Evolutionary conservation across 768 basidiomycete species (phyloP).

Genomic region (Termitomyces sp.): DNA sequence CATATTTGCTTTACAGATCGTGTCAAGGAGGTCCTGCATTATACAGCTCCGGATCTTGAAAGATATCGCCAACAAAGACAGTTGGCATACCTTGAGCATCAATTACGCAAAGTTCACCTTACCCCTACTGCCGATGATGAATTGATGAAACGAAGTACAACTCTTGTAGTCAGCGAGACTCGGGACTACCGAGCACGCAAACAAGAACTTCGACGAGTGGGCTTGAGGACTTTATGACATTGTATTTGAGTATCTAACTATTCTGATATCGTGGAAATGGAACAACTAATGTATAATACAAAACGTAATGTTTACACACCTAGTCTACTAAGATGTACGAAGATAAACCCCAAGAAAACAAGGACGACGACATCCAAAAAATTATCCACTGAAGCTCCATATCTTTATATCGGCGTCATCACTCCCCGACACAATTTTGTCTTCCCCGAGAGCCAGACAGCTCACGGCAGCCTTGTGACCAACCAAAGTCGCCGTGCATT

Average conservation of each 20-base stretch:
- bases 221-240: constrained; percentile 6
- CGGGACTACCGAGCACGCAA: constrained; percentile 15
- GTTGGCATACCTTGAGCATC: background rate
- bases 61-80: background rate
- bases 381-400: constrained; percentile 63
- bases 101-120: no score
- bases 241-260: background rate
- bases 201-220: constrained; percentile 9
- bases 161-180: constrained; percentile 24
- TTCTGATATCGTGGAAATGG: background rate
- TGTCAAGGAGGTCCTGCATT: constrained; percentile 26
- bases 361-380: background rate
- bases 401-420: constrained; percentile 86
- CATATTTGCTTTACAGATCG: constrained; percentile 32
- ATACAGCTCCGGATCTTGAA: constrained; percentile 19
- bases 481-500: constrained; percentile 83
- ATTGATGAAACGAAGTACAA: constrained; percentile 27
- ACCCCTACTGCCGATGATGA: constrained; percentile 21
- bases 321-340: background rate
- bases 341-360: background rate
- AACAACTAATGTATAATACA: background rate
- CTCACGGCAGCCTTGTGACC: constrained; percentile 95
- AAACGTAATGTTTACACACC: constrained; percentile 1
- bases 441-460: constrained; percentile 84
- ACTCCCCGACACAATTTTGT: constrained; percentile 95